Evolutionary conservation across 2,329 filamentous ascomycete genomes (phyloP), one percentile per base, ranked within the genome.

Genomic region (Cladosporium sp.): DNA sequence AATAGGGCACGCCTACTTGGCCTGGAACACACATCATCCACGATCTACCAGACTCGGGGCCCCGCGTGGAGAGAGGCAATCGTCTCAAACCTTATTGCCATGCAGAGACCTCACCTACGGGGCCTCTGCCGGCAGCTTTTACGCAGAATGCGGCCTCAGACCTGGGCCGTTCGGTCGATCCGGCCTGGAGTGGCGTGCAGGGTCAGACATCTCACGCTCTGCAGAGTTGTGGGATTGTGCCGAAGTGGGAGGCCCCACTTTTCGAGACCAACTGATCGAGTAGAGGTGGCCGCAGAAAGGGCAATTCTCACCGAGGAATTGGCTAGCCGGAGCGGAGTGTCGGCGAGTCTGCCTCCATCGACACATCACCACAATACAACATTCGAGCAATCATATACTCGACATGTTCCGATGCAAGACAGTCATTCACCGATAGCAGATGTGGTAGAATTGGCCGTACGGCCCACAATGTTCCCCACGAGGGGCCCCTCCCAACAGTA

Each of bases 61-160:
- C 51, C 51, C 51, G 51, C 51, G 26, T 57, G 54, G 54, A 39
- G 54, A 23, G 23, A 39, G 54, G 30, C 30, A 57, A 57, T 57
- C 54, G 54, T 25, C 30, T 30, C 54, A 57, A 57, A 57, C 30
- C 54, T 57, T 34, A 26, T 39, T 6, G 32, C 23, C n/a, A 32
- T n/a, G 23, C 11, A 25, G 21, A 39, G 32, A 6, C 11, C 28
- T 32, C 30, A 57, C 30, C 10, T 7, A 3, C 30, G 54, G 54
- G 51, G n/a, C 18, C 6, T 32, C 28, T 54, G 21, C 46, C 39
- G 26, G 51, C 26, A 54, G 18, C 14, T 32, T 32, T 2, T 32
- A 30, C 25, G 51, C 30, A n/a, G 26, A 54, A 16, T 32, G 25
- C 51, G 28, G 18, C 51, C 51, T 10, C 18, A 21, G 51, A 30